Evolutionary conservation across 768 basidiomycete species (phyloP).

Genomic region (Lactifluus pinguis): DNA sequence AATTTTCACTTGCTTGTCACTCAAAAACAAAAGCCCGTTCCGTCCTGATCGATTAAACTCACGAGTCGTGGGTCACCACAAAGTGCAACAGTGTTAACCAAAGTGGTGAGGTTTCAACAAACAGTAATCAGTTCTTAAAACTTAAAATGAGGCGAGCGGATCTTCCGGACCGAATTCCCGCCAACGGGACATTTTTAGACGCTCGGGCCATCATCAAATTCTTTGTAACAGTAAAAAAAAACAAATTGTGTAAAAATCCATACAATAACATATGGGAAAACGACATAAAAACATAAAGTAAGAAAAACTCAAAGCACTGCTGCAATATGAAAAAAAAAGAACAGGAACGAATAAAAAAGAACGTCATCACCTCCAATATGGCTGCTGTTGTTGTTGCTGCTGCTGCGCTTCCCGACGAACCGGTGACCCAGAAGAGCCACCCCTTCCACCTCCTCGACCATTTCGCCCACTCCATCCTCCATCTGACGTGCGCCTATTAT

Average conservation of each 20-base stretch:
- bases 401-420: background rate
- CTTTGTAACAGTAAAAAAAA: too few relatives aligned
- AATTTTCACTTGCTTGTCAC: too few relatives aligned
- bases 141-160: too few relatives aligned
- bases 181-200: too few relatives aligned
- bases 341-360: background rate
- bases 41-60: background rate
- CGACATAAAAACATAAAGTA: background rate
- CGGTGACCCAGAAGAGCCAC: conserved; percentile 1
- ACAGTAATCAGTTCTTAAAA: too few relatives aligned
- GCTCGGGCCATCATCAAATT: too few relatives aligned
- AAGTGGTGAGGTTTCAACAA: too few relatives aligned
- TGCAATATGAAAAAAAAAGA: background rate
- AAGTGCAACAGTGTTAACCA: too few relatives aligned
- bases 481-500: conserved; percentile 7
- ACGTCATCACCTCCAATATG: conserved; percentile 5
- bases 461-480: conserved; percentile 2
- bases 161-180: too few relatives aligned
- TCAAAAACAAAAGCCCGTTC: background rate
- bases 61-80: background rate
- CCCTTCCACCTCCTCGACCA: background rate
- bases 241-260: too few relatives aligned
- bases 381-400: too few relatives aligned
- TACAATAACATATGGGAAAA: background rate
- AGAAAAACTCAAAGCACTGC: background rate